Evolutionary conservation across 208 protist genomes (phyloP).

Genomic region (Trypanosoma brucei): DNA sequence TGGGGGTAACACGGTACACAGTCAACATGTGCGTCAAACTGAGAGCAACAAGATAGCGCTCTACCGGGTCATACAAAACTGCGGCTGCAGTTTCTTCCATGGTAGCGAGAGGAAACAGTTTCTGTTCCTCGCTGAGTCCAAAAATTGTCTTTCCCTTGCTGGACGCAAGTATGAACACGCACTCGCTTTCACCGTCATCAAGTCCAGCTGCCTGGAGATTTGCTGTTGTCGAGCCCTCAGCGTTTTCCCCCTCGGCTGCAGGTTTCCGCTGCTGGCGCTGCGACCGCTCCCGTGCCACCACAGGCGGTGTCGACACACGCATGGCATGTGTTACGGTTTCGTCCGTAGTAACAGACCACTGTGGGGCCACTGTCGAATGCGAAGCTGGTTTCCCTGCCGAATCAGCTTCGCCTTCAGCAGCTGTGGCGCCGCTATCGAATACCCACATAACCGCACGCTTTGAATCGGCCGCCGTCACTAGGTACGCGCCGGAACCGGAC

Average conservation of each 20-base stretch:
- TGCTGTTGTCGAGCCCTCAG: not conserved
- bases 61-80: slow-evolving; percentile 60
- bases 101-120: slow-evolving; percentile 44
- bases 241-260: not conserved
- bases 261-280: not conserved
- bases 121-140: slow-evolving; percentile 63
- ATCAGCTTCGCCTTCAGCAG: slow-evolving; percentile 11
- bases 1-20: slow-evolving; percentile 53
- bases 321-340: slow-evolving; percentile 37
- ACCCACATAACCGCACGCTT: slow-evolving; percentile 63
- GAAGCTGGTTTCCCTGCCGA: not conserved
- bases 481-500: slow-evolving; percentile 49
- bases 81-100: slow-evolving; percentile 45
- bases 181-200: slow-evolving; percentile 48
- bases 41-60: slow-evolving; percentile 65
- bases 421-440: slow-evolving; percentile 40
- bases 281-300: not conserved
- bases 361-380: slow-evolving; percentile 27
- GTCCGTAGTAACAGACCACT: slow-evolving; percentile 66
- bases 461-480: slow-evolving; percentile 55
- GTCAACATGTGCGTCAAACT: slow-evolving; percentile 54
- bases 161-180: slow-evolving; percentile 58
- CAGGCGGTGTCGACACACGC: slow-evolving; percentile 7
- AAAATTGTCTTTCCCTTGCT: slow-evolving; percentile 32
- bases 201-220: not conserved